These are phyloP conservation scores for Ophiostoma pallidulum DNA, from an alignment of 2,329 filamentous ascomycete species.

Conservation along the genomic window DNA sequence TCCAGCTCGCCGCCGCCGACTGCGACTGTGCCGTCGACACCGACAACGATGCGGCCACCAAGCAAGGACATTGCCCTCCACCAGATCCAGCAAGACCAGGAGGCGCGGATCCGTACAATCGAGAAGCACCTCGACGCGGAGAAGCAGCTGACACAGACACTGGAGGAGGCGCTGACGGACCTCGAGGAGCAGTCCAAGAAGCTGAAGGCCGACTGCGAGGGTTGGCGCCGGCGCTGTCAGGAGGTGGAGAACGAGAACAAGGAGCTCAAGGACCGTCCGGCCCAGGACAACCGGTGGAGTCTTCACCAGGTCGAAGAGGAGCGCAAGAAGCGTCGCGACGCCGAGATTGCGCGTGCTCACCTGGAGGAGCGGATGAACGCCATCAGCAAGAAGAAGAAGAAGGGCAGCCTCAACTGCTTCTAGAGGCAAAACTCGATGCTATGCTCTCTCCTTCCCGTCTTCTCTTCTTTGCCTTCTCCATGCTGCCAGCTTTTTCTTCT, in stretches of 20 bases:
- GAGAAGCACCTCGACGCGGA: constrained; percentile 95
- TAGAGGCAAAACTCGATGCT: too few relatives aligned
- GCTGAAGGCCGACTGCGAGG: constrained; percentile 81
- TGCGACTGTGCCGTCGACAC: constrained; percentile 37
- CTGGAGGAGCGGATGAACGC: constrained; percentile 93
- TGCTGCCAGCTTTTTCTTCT: not conserved
- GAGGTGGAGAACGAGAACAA: constrained; percentile 65
- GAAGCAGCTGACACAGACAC: constrained; percentile 87
- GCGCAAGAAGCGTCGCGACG: constrained; percentile 80
- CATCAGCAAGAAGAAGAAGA: constrained; percentile 89
- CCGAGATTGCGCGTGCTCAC: constrained; percentile 79
- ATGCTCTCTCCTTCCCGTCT: not conserved
- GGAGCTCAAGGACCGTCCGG: constrained; percentile 48
- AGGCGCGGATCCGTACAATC: constrained; percentile 87
- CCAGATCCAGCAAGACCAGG: constrained; percentile 87
- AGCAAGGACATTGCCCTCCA: constrained; percentile 71
- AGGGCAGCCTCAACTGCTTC: constrained; percentile 94
- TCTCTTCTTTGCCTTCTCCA: not conserved
- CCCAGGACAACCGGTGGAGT: constrained; percentile 52
- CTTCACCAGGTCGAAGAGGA: constrained; percentile 94
- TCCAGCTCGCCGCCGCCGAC: constrained; percentile 39
- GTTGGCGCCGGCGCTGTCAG: constrained; percentile 77
- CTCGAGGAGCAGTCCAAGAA: constrained; percentile 87
- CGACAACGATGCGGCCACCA: constrained; percentile 55
- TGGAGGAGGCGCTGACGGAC: constrained; percentile 92